phyloP scores from a whole-genome alignment of 139 green algal species.

The Monoraphidium neglectum region DNA sequence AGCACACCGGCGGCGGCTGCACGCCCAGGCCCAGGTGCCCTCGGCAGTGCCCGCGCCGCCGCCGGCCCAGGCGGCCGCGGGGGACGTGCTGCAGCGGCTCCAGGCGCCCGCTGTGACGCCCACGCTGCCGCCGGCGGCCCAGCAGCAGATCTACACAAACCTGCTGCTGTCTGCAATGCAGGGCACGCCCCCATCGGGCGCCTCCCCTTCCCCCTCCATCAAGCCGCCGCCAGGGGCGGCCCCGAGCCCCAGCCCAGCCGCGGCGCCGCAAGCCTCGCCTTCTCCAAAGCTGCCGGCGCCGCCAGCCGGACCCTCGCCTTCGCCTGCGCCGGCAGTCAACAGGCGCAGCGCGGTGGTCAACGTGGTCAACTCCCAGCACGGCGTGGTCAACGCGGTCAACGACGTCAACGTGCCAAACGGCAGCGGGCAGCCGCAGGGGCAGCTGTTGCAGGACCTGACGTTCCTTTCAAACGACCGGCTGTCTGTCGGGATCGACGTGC shows the following conservation, averaged over 20 bases:
- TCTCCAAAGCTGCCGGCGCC: not conserved
- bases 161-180: conserved; percentile 6
- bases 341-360: too few relatives aligned
- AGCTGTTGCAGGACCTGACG: not conserved
- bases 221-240: not conserved
- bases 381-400: too few relatives aligned
- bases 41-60: too few relatives aligned
- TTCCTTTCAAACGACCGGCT: not conserved
- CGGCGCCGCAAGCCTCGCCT: not conserved
- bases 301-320: not conserved
- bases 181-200: not conserved
- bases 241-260: not conserved
- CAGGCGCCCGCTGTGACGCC: not conserved
- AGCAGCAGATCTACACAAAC: conserved; percentile 3
- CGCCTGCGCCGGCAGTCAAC: too few relatives aligned
- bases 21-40: too few relatives aligned
- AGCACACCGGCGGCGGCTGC: too few relatives aligned
- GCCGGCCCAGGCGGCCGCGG: too few relatives aligned
- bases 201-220: not conserved
- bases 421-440: too few relatives aligned
- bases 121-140: not conserved
- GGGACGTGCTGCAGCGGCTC: too few relatives aligned
- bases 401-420: too few relatives aligned
- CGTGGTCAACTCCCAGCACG: too few relatives aligned
- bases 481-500: conserved; percentile 5